Percentiles rank a stretch among this genome's conserved stretches.
Evolutionary conservation across 768 basidiomycete genomes (phyloP).

Genomic region (Russula sp.): DNA sequence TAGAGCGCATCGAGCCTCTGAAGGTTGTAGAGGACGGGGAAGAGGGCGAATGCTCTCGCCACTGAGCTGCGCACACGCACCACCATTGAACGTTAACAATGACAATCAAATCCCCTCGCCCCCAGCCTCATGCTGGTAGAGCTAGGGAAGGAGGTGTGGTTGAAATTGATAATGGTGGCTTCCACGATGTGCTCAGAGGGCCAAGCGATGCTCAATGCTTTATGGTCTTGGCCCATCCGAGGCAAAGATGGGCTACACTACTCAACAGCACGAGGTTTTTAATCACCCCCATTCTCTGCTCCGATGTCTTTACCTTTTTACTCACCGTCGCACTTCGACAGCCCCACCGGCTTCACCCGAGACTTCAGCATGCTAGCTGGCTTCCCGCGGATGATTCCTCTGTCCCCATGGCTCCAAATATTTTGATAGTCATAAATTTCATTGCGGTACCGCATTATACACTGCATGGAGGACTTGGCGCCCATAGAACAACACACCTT

Average conservation of each 20-base stretch:
- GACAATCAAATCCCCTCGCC: too few relatives aligned
- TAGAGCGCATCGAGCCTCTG: not conserved
- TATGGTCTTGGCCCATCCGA: not conserved
- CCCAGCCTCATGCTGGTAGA: too few relatives aligned
- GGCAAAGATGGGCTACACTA: not conserved
- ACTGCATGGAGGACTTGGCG: too few relatives aligned
- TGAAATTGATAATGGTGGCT: not conserved
- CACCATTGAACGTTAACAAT: too few relatives aligned
- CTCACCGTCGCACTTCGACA: not conserved
- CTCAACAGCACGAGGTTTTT: not conserved
- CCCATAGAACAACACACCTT: too few relatives aligned
- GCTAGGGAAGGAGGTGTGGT: not conserved
- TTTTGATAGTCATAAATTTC: too few relatives aligned
- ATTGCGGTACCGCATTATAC: too few relatives aligned
- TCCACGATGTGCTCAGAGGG: not conserved
- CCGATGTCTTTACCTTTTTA: not conserved
- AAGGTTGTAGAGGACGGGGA: not conserved
- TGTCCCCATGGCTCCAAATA: not conserved
- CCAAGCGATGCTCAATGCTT: not conserved
- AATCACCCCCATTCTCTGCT: not conserved
- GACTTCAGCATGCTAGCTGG: not conserved
- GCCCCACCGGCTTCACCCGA: not conserved
- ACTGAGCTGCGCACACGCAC: too few relatives aligned
- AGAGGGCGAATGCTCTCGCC: too few relatives aligned
- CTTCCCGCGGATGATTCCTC: slow-evolving; percentile 1